Conservation (phyloP, 768 basidiomycete species). For the Saitozyma sp. region DNA sequence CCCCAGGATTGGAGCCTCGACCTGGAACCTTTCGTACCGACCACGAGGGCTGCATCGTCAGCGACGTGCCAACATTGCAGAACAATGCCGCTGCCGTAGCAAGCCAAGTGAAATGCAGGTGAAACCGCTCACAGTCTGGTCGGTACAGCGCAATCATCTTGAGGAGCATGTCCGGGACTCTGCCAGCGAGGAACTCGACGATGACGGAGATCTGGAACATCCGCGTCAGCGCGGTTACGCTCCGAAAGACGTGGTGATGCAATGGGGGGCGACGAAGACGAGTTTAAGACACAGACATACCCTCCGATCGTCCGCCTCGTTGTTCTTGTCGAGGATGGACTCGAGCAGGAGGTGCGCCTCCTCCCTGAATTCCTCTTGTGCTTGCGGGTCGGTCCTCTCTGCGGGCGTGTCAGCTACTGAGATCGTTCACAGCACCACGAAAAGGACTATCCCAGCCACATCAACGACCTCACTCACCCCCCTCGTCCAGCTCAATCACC, state of each 20-base stretch:
- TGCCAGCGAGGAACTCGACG: conserved; percentile 91
- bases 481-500: conserved; percentile 82
- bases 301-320: conserved; percentile 76
- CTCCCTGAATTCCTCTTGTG: conserved; percentile 60
- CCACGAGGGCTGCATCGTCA: conserved; percentile 64
- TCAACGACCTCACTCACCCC: conserved; percentile 59
- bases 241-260: neutral
- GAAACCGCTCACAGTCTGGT: conserved; percentile 42
- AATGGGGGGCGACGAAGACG: neutral
- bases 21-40: conserved; percentile 78
- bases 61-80: neutral
- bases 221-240: neutral
- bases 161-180: conserved; percentile 83
- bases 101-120: neutral
- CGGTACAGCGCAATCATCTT: conserved; percentile 75
- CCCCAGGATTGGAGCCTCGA: conserved; percentile 61
- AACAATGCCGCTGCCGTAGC: neutral
- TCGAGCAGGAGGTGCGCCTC: conserved; percentile 82
- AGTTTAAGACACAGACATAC: conserved; percentile 53
- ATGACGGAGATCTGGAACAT: conserved; percentile 72
- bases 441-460: neutral
- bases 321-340: conserved; percentile 74
- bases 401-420: conserved; percentile 50
- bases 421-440: neutral
- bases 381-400: conserved; percentile 60